A percentile compares a stretch with the other conserved stretches of the same genome.
Conservation (phyloP, 163 green algal genomes). For the Volvox carteri region DNA sequence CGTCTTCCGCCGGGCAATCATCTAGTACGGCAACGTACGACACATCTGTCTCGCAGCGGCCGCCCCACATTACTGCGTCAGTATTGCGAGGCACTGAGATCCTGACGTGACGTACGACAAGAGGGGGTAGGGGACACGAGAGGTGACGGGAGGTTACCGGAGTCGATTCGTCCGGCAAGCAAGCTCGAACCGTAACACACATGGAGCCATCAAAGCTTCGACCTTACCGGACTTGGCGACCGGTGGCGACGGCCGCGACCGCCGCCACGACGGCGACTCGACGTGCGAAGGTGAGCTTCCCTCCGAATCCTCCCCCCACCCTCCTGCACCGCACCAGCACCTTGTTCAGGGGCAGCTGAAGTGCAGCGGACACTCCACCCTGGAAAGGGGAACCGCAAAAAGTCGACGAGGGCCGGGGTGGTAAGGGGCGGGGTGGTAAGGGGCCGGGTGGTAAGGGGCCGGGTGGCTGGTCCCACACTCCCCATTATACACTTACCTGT, state of each 20-base stretch:
- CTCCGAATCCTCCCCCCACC: constrained; percentile 85
- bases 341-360: constrained; percentile 72
- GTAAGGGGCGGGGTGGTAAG: not conserved
- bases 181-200: too few species aligned
- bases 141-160: too few species aligned
- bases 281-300: constrained; percentile 68
- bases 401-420: not conserved
- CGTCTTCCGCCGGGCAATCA: not conserved
- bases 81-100: not conserved
- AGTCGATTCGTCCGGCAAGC: too few species aligned
- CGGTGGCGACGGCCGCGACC: not conserved
- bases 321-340: constrained; percentile 63
- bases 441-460: too few species aligned
- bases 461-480: not conserved
- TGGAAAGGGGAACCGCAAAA: not conserved
- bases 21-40: constrained; percentile 19
- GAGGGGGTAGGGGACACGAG: not conserved
- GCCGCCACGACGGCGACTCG: constrained; percentile 11
- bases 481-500: constrained; percentile 53
- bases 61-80: constrained; percentile 12
- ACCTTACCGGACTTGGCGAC: constrained; percentile 37
- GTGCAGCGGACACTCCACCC: constrained; percentile 55
- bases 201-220: too few species aligned
- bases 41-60: constrained; percentile 8
- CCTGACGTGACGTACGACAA: too few species aligned